Conservation (phyloP, 148 eudicot species). For the Linanthus parryae region DNA sequence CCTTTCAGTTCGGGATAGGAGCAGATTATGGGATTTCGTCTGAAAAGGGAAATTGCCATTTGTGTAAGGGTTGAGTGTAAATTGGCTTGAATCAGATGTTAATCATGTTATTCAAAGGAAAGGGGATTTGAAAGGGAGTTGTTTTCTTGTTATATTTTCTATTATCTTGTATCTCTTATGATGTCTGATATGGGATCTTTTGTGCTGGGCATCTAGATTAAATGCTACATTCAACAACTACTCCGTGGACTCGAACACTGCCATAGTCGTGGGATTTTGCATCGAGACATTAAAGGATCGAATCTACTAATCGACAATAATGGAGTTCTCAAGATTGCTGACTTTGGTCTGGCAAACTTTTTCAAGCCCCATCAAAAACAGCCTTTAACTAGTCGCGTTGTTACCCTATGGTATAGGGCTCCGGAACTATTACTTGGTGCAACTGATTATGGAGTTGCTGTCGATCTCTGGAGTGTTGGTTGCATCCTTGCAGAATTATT, state of each 20-base stretch:
- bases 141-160: too few species aligned
- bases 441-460: slow-evolving; percentile 64
- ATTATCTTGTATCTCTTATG: not conserved
- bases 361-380: slow-evolving; percentile 56
- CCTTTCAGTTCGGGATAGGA: too few species aligned
- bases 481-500: slow-evolving; percentile 83
- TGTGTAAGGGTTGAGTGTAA: too few species aligned
- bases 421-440: slow-evolving; percentile 87
- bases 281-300: slow-evolving; percentile 79
- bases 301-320: slow-evolving; percentile 63
- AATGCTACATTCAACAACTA: slow-evolving; percentile 74
- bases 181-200: not conserved
- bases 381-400: slow-evolving; percentile 79
- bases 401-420: slow-evolving; percentile 85
- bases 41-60: too few species aligned
- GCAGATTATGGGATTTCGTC: too few species aligned
- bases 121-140: too few species aligned
- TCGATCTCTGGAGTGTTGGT: slow-evolving; percentile 91
- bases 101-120: too few species aligned
- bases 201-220: slow-evolving; percentile 41
- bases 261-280: slow-evolving; percentile 72
- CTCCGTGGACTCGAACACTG: slow-evolving; percentile 72
- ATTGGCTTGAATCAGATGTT: too few species aligned
- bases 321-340: slow-evolving; percentile 84
- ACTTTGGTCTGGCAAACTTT: slow-evolving; percentile 75